These are phyloP conservation scores for Lablab purpureus DNA, from an alignment of 306 rosid species.

Conservation along the genomic window DNA sequence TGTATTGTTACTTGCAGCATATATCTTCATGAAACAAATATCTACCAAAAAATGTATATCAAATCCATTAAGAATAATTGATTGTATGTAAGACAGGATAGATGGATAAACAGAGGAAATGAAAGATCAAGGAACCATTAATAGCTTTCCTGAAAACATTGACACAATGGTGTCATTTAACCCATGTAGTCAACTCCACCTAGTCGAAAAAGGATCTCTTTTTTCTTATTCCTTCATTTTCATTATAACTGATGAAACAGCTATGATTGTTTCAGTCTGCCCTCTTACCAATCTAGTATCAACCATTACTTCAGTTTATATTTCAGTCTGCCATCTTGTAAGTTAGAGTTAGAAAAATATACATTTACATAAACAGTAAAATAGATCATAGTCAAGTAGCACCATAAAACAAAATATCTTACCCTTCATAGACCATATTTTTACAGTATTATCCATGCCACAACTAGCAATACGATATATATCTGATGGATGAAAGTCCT, in stretches of 20 bases:
- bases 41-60: neutral
- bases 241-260: neutral
- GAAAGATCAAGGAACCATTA: neutral
- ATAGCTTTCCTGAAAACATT: neutral
- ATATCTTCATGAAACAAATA: conserved; percentile 10
- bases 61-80: neutral
- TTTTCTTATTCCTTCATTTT: neutral
- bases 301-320: neutral
- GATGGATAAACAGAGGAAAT: neutral
- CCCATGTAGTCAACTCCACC: neutral
- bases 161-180: neutral
- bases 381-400: neutral
- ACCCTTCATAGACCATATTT: conserved; percentile 99
- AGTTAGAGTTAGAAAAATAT: neutral
- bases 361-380: neutral
- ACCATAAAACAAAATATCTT: conserved; percentile 23
- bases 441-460: conserved; percentile 97
- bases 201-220: neutral
- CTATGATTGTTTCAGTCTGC: neutral
- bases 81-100: neutral
- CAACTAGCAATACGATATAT: conserved; percentile 85
- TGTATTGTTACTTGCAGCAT: neutral
- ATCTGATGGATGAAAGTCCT: conserved; percentile 98
- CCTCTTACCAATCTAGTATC: neutral
- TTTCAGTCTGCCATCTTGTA: neutral